Evolutionary conservation across 495 filamentous ascomycete genomes (phyloP).

Genomic region (Penicillium herquei): DNA sequence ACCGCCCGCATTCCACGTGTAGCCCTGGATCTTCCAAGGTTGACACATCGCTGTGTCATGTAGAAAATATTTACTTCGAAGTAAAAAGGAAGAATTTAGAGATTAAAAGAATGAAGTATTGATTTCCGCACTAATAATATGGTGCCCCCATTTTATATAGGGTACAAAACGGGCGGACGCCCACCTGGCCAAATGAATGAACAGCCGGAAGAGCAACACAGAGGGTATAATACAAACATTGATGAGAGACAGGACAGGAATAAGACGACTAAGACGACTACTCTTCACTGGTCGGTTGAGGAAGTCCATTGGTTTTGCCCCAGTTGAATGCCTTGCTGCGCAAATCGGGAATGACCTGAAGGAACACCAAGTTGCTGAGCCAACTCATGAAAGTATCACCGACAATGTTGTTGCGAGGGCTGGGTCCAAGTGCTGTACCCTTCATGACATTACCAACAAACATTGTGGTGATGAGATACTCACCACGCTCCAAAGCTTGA

Average conservation of each 20-base stretch:
- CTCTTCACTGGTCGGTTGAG: constrained; percentile 7
- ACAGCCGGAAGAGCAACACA: constrained; percentile 9
- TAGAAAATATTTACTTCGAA: background rate
- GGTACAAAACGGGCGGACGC: constrained; percentile 5
- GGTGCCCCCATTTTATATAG: background rate
- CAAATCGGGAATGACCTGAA: constrained; percentile 44
- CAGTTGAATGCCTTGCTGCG: constrained; percentile 44
- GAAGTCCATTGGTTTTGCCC: constrained; percentile 44
- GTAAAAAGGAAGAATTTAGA: background rate
- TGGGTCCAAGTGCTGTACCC: constrained; percentile 44
- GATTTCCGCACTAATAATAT: constrained; percentile 3
- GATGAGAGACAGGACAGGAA: background rate
- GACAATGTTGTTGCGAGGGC: constrained; percentile 41
- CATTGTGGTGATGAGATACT: constrained; percentile 72
- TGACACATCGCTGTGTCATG: background rate
- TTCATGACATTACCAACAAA: constrained; percentile 67
- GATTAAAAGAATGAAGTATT: background rate
- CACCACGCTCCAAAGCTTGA: constrained; percentile 70
- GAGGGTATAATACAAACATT: constrained; percentile 26
- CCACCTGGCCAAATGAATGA: constrained; percentile 9
- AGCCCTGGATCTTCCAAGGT: background rate
- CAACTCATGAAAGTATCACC: constrained; percentile 44
- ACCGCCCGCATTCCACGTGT: constrained; percentile 17
- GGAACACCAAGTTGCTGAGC: constrained; percentile 44
- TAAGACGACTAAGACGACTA: background rate